Conservation (phyloP, 192 early-diverging fungal species). For the Thoreauomyces humboldtii region DNA sequence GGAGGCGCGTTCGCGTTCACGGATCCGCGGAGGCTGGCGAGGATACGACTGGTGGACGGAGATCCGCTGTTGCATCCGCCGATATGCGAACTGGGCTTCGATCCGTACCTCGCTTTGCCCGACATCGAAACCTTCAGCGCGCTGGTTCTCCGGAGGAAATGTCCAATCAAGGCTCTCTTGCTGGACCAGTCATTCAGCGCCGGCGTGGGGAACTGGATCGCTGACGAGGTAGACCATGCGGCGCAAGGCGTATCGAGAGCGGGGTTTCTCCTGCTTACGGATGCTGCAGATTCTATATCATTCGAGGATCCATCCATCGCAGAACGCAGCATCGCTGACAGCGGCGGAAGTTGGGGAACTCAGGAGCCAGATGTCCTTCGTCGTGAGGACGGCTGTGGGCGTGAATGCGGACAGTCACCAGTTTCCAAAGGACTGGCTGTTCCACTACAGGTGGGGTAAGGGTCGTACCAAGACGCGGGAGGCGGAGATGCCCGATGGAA, state of each 20-base stretch:
- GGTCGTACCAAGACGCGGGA: constrained; percentile 42
- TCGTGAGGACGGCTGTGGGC: constrained; percentile 56
- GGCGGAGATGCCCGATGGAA: constrained; percentile 52
- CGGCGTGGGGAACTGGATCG: constrained; percentile 86
- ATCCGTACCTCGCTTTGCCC: constrained; percentile 65
- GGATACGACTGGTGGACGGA: constrained; percentile 56
- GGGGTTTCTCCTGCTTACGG: no score
- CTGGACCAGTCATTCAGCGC: constrained; percentile 75
- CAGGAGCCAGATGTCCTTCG: constrained; percentile 42
- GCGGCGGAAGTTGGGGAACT: constrained; percentile 46
- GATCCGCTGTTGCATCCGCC: constrained; percentile 47
- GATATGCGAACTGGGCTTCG: constrained; percentile 72
- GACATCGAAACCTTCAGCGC: constrained; percentile 42
- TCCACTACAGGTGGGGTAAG: constrained; percentile 66
- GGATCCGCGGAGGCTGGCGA: constrained; percentile 68
- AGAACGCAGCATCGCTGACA: constrained; percentile 47
- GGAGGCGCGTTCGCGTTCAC: constrained; percentile 47
- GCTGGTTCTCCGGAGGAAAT: constrained; percentile 35
- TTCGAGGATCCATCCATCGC: constrained; percentile 66
- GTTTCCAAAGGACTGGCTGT: constrained; percentile 76
- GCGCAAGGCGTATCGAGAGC: neutral
- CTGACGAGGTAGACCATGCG: constrained; percentile 57
- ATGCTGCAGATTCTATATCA: constrained; percentile 60
- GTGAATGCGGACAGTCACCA: constrained; percentile 64
- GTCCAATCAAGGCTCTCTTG: constrained; percentile 71